A percentile compares a stretch with the other conserved stretches of the same genome.
Conservation (phyloP, 352 stramenopile genomes). For the Pythium myriotylum region DNA sequence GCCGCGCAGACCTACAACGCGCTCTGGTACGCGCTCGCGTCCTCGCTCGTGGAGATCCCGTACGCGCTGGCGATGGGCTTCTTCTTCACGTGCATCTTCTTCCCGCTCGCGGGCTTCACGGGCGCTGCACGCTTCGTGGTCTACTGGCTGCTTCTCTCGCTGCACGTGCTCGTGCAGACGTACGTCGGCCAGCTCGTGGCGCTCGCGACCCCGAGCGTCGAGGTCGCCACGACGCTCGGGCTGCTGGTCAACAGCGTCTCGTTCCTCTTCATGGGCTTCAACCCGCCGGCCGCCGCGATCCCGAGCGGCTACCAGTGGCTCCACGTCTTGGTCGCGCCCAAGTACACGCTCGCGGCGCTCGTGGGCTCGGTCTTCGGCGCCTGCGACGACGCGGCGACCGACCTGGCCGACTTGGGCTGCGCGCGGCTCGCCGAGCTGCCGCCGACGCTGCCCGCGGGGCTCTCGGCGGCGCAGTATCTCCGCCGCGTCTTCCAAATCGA, state of each 20-base stretch:
- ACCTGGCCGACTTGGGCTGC: conserved; percentile 28
- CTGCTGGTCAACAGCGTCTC: conserved; percentile 60
- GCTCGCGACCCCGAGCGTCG: conserved; percentile 31
- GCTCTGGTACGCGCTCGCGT: conserved; percentile 72
- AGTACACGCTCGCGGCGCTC: conserved; percentile 29
- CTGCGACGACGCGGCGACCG: conserved; percentile 13
- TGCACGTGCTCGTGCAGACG: conserved; percentile 33
- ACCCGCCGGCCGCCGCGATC: conserved; percentile 55
- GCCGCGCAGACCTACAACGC: conserved; percentile 89
- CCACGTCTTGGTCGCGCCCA: conserved; percentile 44
- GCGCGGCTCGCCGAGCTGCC: conserved; percentile 12
- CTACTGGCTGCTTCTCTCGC: conserved; percentile 30
- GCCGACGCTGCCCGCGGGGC: conserved; percentile 14
- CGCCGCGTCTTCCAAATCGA: conserved; percentile 27
- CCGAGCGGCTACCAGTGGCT: conserved; percentile 58
- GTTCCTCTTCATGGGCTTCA: conserved; percentile 80
- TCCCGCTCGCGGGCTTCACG: conserved; percentile 36
- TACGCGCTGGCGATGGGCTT: conserved; percentile 31
- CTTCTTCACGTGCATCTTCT: conserved; percentile 37
- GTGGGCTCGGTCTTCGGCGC: conserved; percentile 26
- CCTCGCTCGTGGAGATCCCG: conserved; percentile 65
- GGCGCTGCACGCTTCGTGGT: conserved; percentile 20
- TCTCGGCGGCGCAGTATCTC: conserved; percentile 30
- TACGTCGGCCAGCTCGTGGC: conserved; percentile 34
- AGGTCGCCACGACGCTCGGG: conserved; percentile 32